Conservation (phyloP, 148 eudicot genomes). For the Diospyros kaki region DNA sequence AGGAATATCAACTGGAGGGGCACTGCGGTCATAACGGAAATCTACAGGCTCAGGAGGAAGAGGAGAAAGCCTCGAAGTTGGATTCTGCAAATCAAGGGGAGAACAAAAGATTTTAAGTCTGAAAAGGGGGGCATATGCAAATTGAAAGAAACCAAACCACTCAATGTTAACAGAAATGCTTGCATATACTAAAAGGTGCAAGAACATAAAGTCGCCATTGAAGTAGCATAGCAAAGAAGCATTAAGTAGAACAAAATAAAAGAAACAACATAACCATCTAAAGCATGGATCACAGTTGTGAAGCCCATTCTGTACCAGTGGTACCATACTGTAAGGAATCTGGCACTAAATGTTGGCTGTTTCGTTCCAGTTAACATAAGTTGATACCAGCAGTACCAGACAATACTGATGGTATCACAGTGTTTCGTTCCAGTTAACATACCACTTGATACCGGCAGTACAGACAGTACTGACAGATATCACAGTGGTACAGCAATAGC, state of each 20-base stretch:
- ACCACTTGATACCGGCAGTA: too few species aligned
- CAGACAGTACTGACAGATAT: too few species aligned
- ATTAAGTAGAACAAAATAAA: neutral
- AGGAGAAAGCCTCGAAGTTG: conserved; percentile 82
- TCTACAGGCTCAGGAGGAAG: conserved; percentile 93
- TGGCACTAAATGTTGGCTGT: too few species aligned
- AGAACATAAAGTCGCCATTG: neutral
- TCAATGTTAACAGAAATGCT: neutral
- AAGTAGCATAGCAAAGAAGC: neutral
- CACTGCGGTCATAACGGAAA: conserved; percentile 64
- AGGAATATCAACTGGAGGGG: conserved; percentile 72
- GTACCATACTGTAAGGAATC: too few species aligned
- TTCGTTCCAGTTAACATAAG: too few species aligned
- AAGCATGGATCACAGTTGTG: too few species aligned
- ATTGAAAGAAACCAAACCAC: neutral
- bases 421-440: too few species aligned
- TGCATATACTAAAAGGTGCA: neutral
- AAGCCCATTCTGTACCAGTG: too few species aligned
- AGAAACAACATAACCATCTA: too few species aligned
- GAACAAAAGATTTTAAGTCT: neutral
- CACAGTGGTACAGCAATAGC: too few species aligned
- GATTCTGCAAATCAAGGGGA: conserved; percentile 35
- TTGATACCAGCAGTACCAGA: too few species aligned
- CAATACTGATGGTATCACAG: too few species aligned
- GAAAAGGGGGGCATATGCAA: neutral